Evolutionary conservation across 208 protist species (phyloP).

Genomic region (Polymyxa betae): DNA sequence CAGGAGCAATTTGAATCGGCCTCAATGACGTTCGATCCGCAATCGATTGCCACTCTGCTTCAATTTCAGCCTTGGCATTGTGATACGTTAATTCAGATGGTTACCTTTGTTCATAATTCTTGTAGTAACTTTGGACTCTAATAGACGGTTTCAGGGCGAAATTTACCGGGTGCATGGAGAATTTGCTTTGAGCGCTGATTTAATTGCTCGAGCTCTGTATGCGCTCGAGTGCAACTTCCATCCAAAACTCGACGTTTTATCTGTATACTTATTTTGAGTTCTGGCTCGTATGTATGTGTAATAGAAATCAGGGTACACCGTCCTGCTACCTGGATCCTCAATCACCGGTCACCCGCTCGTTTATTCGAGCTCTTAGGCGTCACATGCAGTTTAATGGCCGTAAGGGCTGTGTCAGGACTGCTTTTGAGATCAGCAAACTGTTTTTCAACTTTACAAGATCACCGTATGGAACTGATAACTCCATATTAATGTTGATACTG

Average conservation of each 20-base stretch:
- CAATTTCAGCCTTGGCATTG: constrained; percentile 43
- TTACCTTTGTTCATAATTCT: too few relatives aligned
- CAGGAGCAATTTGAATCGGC: neutral
- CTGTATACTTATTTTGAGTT: constrained; percentile 14
- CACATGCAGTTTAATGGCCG: constrained; percentile 17
- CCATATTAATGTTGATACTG: neutral
- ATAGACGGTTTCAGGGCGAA: constrained; percentile 7
- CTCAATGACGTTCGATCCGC: neutral
- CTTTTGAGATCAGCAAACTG: constrained; percentile 16
- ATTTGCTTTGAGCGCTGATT: neutral
- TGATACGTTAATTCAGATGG: constrained; percentile 6
- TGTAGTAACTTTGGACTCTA: too few relatives aligned
- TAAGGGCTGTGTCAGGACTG: neutral
- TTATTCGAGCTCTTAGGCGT: neutral
- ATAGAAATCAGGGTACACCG: neutral
- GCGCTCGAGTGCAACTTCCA: constrained; percentile 37
- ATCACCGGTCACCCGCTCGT: neutral
- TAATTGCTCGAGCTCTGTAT: neutral
- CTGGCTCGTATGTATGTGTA: neutral
- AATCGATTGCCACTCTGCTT: neutral
- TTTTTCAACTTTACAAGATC: neutral
- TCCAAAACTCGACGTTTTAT: constrained; percentile 26
- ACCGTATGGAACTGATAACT: neutral
- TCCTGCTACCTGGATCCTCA: neutral
- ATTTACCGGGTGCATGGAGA: constrained; percentile 42